These are phyloP conservation scores for Endocarpon pusillum DNA, from an alignment of 495 filamentous ascomycete genomes.

Conservation along the genomic window DNA sequence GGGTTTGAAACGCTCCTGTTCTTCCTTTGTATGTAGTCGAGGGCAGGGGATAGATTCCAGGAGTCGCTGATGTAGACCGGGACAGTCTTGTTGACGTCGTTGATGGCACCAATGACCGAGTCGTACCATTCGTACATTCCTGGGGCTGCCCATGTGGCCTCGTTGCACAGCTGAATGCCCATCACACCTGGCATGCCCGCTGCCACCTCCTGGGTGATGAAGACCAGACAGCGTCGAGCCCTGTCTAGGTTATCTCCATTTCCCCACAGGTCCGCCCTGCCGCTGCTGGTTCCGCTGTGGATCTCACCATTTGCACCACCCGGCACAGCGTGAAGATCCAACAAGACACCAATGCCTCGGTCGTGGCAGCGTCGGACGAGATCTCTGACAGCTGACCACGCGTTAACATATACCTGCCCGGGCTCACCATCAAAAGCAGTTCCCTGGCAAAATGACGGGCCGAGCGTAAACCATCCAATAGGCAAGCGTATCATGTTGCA, in stretches of 20 bases:
- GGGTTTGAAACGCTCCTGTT: constrained; percentile 15
- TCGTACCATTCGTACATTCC: constrained; percentile 39
- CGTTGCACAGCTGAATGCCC: constrained; percentile 37
- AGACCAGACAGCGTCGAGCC: constrained; percentile 21
- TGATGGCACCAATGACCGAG: constrained; percentile 23
- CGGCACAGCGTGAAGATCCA: constrained; percentile 39
- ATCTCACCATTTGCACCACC: constrained; percentile 32
- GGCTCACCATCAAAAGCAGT: constrained; percentile 29
- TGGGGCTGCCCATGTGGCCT: constrained; percentile 21
- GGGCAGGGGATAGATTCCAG: constrained; percentile 25
- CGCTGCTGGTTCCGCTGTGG: constrained; percentile 31
- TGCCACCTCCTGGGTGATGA: constrained; percentile 25
- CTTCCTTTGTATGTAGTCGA: constrained; percentile 18
- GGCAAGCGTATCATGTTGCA: constrained; percentile 37
- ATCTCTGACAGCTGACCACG: constrained; percentile 26
- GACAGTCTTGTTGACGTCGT: constrained; percentile 24
- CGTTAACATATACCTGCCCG: constrained; percentile 26
- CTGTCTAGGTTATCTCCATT: constrained; percentile 17
- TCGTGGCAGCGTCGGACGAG: constrained; percentile 22
- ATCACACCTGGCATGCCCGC: constrained; percentile 23
- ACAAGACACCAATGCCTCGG: constrained; percentile 30
- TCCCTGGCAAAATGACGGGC: constrained; percentile 24
- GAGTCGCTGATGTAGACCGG: constrained; percentile 38
- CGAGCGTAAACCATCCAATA: constrained; percentile 37
- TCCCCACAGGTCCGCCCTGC: constrained; percentile 27